Evolutionary conservation across 2,329 filamentous ascomycete genomes (phyloP), one percentile per base, ranked within the genome.

Genomic region (Monilinia laxa): DNA sequence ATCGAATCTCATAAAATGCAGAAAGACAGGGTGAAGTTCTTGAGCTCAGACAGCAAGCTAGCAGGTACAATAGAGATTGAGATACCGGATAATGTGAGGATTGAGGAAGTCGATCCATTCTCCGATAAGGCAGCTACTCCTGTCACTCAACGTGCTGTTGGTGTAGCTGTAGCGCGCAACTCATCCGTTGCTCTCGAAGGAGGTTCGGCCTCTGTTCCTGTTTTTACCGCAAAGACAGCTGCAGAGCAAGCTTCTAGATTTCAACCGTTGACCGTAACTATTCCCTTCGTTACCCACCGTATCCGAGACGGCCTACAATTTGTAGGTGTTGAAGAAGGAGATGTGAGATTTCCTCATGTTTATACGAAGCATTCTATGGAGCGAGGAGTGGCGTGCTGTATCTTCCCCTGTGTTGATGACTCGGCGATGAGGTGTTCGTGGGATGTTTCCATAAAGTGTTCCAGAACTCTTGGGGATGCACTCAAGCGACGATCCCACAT

Each of bases 371-470:
- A 94, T 74, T 90, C 89, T 2, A 81, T 90, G 53, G 89, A 91
- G 69, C 87, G 92, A 0, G 93, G 93, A 40, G 89, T 87, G 23
- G 89, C 92, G 0, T 94, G 89, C 57, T 93, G 90, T 72, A 87
- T 98, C 35, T 99, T 99, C 74, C 95, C 95, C 0, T 98, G 95
- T 76, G 84, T 98, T 63, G 95, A 99, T 76, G 91, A 96, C 75
- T 86, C 90, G 31, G 87, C 88, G 45, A 89, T 91, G 67, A 86
- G 92, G 66, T 94, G 90, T 74, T 88, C 89, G 14, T 99, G 95
- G 91, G 92, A 93, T 67, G 84, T 99, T 60, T 91, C 91, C 2
- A 89, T 99, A 75, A 92, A 90, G 67, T 94, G 90, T 72, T 92
- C 94, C 14, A 87, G 90, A 62, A 97, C 93, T 0, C 81, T 99